phyloP scores from a whole-genome alignment of 1,284 basidiomycete species.

The Heterobasidion occidentale region DNA sequence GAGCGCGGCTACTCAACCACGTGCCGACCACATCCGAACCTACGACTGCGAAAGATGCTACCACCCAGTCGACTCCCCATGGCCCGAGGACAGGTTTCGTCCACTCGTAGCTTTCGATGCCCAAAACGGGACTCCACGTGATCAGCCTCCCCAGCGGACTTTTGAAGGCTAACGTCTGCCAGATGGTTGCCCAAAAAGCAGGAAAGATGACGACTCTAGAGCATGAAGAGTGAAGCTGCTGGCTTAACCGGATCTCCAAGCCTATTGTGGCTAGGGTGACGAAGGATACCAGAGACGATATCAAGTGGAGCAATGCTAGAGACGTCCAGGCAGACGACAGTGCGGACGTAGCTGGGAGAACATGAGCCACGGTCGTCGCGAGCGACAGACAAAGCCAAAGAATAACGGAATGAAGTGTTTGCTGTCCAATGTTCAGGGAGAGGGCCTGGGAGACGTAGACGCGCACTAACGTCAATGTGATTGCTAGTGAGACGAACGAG shows the following conservation, averaged over 20 bases:
- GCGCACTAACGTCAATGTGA: slow-evolving; percentile 39
- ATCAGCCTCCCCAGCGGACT: slow-evolving; percentile 64
- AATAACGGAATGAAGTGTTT: slow-evolving; percentile 21
- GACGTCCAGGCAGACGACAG: slow-evolving; percentile 46
- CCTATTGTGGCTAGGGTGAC: slow-evolving; percentile 31
- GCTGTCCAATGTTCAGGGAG: slow-evolving; percentile 21
- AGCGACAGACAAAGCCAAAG: slow-evolving; percentile 36
- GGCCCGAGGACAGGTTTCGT: slow-evolving; percentile 48
- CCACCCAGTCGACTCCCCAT: slow-evolving; percentile 57
- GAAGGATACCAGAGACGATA: slow-evolving; percentile 36
- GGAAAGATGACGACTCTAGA: slow-evolving; percentile 53
- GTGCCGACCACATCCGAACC: slow-evolving; percentile 38
- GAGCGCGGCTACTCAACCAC: slow-evolving; percentile 47
- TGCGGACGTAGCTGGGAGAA: slow-evolving; percentile 43
- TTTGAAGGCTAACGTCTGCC: slow-evolving; percentile 40
- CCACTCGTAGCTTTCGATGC: slow-evolving; percentile 53
- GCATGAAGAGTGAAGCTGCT: slow-evolving; percentile 29
- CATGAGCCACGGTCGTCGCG: slow-evolving; percentile 38
- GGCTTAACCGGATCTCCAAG: slow-evolving; percentile 25
- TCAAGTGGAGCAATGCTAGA: slow-evolving; percentile 31
- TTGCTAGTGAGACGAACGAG: slow-evolving; percentile 38
- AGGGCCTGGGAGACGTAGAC: slow-evolving; percentile 41
- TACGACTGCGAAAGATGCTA: slow-evolving; percentile 65
- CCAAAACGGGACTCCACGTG: slow-evolving; percentile 56
- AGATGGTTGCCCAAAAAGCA: slow-evolving; percentile 54